Evolutionary conservation across 495 filamentous ascomycete genomes (phyloP).

Genomic region (Aspergillus saccharolyticus): DNA sequence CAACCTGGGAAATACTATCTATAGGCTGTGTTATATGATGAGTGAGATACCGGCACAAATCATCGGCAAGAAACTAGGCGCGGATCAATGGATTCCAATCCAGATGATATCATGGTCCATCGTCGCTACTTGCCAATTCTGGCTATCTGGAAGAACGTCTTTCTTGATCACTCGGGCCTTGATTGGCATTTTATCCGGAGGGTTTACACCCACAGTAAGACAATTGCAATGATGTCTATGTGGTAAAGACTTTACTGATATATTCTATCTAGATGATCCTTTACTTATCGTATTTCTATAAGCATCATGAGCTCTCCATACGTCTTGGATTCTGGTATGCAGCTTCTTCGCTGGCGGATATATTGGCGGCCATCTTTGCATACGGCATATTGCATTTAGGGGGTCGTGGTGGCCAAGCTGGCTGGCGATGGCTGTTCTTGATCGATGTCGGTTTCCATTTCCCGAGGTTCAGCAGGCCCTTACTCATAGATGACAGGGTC

Average conservation of each 20-base stretch:
- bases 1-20: constrained; percentile 28
- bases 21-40: constrained; percentile 21
- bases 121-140: constrained; percentile 58
- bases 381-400: constrained; percentile 45
- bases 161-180: constrained; percentile 60
- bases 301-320: constrained; percentile 56
- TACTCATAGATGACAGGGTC: constrained; percentile 18
- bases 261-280: constrained; percentile 33
- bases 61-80: constrained; percentile 60
- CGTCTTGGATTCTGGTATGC: constrained; percentile 61
- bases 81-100: constrained; percentile 70
- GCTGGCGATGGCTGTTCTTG: constrained; percentile 41
- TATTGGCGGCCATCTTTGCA: constrained; percentile 44
- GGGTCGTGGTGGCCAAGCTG: constrained; percentile 22
- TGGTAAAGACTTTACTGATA: too few species aligned
- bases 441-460: constrained; percentile 30
- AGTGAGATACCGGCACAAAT: constrained; percentile 63
- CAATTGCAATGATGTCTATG: constrained; percentile 39
- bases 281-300: constrained; percentile 72
- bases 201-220: constrained; percentile 43
- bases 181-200: constrained; percentile 63
- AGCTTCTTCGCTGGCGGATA: constrained; percentile 47
- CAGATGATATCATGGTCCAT: constrained; percentile 69
- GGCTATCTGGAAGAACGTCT: constrained; percentile 50
- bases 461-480: not conserved